phyloP scores from a whole-genome alignment of 2,329 filamentous ascomycete species.

The Alternaria dauci region DNA sequence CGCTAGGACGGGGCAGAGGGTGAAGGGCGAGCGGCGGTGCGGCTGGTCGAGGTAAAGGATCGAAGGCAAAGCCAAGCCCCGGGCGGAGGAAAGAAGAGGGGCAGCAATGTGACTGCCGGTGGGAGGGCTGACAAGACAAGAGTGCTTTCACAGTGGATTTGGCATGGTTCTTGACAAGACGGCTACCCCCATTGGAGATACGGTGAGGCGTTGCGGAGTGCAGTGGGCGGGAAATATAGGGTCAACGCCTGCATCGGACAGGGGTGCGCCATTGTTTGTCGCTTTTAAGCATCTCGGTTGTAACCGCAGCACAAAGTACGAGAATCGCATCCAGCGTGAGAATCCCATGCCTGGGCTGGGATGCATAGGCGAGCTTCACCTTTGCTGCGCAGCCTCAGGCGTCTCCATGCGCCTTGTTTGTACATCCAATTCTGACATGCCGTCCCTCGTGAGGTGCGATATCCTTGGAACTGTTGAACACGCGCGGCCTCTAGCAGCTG shows the following conservation, averaged over 20 bases:
- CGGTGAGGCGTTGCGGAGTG: slow-evolving; percentile 13
- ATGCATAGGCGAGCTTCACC: neutral
- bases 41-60: neutral
- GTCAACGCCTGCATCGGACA: slow-evolving; percentile 2
- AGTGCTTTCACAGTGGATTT: slow-evolving; percentile 2
- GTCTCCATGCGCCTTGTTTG: neutral
- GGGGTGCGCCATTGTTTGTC: slow-evolving; percentile 2
- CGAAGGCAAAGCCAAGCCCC: neutral
- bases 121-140: slow-evolving; percentile 1
- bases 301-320: neutral
- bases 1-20: neutral
- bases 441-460: slow-evolving; percentile 3
- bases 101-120: neutral
- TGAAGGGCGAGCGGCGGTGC: neutral
- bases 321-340: neutral
- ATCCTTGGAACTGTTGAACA: slow-evolving; percentile 14
- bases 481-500: slow-evolving; percentile 11
- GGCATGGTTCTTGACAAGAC: slow-evolving; percentile 6
- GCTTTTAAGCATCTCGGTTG: slow-evolving; percentile 1
- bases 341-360: neutral
- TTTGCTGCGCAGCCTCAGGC: neutral
- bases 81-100: slow-evolving; percentile 4
- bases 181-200: slow-evolving; percentile 4
- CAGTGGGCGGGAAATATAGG: slow-evolving; percentile 8
- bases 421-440: neutral